Evolutionary conservation across 495 filamentous ascomycete genomes (phyloP).

Genomic region (Aspergillus avenaceus): DNA sequence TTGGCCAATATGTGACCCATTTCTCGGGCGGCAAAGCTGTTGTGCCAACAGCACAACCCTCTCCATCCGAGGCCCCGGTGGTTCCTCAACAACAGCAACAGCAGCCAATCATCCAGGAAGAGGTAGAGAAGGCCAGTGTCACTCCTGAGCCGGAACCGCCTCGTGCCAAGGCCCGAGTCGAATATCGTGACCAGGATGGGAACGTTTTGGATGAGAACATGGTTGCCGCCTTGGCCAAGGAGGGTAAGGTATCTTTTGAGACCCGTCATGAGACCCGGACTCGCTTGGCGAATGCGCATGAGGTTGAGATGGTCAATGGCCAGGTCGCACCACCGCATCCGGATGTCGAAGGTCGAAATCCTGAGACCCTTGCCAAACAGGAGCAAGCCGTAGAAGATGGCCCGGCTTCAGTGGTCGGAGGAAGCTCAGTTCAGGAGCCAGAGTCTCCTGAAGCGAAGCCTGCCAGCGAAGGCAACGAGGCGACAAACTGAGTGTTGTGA

Average conservation of each 20-base stretch:
- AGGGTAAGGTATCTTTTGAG: constrained; percentile 89
- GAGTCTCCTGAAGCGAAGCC: constrained; percentile 61
- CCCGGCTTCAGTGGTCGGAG: constrained; percentile 51
- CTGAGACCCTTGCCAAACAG: constrained; percentile 51
- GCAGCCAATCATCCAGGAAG: constrained; percentile 13
- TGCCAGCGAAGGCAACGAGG: constrained; percentile 72
- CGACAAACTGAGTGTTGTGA: constrained; percentile 36
- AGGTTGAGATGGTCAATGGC: constrained; percentile 64
- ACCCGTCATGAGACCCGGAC: constrained; percentile 92
- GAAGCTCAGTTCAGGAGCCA: constrained; percentile 55
- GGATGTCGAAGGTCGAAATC: constrained; percentile 70
- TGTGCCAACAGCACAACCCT: constrained; percentile 23
- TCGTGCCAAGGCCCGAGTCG: constrained; percentile 74
- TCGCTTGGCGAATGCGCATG: constrained; percentile 41
- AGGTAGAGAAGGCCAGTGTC: constrained; percentile 33
- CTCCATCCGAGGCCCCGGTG: constrained; percentile 9
- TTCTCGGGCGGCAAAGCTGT: constrained; percentile 17
- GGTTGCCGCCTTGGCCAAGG: constrained; percentile 68
- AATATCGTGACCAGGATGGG: constrained; percentile 93
- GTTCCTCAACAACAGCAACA: constrained; percentile 9
- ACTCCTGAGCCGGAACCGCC: constrained; percentile 52
- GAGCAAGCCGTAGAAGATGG: constrained; percentile 37
- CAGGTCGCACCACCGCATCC: constrained; percentile 75
- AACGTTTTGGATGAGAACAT: constrained; percentile 81
- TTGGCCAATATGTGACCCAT: constrained; percentile 40